These are phyloP conservation scores for Trichoderma erinaceum DNA, from an alignment of 495 filamentous ascomycete genomes.

Conservation along the genomic window DNA sequence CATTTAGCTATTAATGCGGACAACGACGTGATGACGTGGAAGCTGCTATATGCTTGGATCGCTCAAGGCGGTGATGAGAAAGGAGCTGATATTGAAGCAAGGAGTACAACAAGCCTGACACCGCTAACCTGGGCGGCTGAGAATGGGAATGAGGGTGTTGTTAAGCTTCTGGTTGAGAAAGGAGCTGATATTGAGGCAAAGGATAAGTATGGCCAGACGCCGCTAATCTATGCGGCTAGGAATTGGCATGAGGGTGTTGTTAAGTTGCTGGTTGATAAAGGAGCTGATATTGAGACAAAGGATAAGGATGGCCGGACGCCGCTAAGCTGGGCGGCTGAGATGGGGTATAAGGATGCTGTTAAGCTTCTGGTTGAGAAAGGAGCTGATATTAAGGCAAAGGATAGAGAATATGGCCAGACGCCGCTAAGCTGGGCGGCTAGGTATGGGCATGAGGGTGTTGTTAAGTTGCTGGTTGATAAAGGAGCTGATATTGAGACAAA, in stretches of 20 bases:
- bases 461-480: no score
- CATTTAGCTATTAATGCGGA: background rate
- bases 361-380: background rate
- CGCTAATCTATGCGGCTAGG: background rate
- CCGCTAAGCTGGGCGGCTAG: background rate
- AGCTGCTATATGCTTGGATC: background rate
- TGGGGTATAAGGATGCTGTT: background rate
- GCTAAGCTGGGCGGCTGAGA: background rate
- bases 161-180: no score
- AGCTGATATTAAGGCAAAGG: background rate
- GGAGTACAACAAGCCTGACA: background rate
- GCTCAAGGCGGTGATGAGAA: background rate
- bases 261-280: background rate
- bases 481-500: no score
- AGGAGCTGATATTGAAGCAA: background rate
- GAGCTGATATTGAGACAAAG: background rate
- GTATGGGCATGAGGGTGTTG: background rate
- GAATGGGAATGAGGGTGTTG: no score
- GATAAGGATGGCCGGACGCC: background rate
- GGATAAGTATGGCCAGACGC: no score
- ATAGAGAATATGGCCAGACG: background rate
- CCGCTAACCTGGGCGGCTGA: no score
- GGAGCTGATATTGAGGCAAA: no score
- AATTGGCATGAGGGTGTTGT: background rate
- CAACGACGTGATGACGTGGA: no score